phyloP scores from a whole-genome alignment of 164 flowering plant genomes.

The Dillenia turbinata region DNA sequence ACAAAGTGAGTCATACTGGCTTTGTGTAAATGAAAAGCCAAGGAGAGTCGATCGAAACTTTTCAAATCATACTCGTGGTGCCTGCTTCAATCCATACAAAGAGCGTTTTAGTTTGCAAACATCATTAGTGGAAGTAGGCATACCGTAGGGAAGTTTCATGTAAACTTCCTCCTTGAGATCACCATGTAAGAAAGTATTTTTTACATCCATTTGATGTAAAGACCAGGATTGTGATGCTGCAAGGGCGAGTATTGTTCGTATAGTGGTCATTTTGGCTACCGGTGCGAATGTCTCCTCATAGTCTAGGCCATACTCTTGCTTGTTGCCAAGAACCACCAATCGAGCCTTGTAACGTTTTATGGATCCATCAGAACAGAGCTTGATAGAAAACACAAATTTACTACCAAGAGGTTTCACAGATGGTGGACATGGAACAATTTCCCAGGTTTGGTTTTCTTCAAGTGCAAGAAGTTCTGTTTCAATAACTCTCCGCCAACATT shows the following conservation, averaged over 20 bases:
- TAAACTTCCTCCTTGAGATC: constrained; percentile 2
- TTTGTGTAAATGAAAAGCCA: neutral
- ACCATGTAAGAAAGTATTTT: neutral
- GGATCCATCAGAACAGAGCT: no score
- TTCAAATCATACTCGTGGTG: constrained; percentile 1
- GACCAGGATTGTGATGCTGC: neutral
- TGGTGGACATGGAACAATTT: neutral
- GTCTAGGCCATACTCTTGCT: no score
- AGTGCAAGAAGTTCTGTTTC: neutral
- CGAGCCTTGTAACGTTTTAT: neutral
- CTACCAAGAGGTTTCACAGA: neutral
- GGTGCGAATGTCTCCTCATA: no score
- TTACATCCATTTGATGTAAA: neutral
- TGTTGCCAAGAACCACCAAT: neutral
- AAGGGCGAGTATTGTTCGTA: constrained; percentile 1
- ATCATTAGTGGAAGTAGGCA: neutral
- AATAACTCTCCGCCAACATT: constrained; percentile 4
- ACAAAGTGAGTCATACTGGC: constrained; percentile 1
- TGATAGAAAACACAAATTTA: neutral
- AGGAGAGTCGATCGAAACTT: constrained; percentile 1
- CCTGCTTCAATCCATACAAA: no score
- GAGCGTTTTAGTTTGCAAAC: neutral
- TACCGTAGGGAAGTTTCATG: neutral
- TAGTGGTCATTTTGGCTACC: neutral
- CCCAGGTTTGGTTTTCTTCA: no score